A percentile compares a stretch with the other conserved stretches of the same genome.
Evolutionary conservation across 2,329 filamentous ascomycete genomes (phyloP).

Genomic region (Cyanodermella asteris): DNA sequence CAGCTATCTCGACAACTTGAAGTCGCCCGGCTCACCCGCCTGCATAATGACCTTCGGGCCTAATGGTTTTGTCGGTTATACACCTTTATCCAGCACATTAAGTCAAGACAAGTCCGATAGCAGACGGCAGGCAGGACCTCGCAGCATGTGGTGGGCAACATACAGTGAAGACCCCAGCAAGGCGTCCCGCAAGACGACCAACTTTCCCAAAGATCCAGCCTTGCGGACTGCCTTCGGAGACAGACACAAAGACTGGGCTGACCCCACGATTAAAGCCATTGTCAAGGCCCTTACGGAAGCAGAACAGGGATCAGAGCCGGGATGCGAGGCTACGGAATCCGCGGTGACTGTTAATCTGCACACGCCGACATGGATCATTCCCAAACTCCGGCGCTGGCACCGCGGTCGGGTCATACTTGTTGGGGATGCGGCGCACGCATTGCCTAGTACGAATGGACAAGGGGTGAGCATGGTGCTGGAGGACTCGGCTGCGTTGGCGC

Average conservation of each 20-base stretch:
- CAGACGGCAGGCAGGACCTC: constrained; percentile 11
- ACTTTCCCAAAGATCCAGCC: constrained; percentile 10
- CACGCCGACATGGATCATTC: constrained; percentile 28
- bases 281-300: constrained; percentile 4
- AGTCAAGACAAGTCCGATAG: constrained; percentile 11
- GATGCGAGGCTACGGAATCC: constrained; percentile 15
- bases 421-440: constrained; percentile 34
- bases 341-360: too few species aligned
- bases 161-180: constrained; percentile 4
- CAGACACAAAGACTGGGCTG: constrained; percentile 24
- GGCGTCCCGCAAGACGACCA: constrained; percentile 1
- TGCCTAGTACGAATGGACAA: constrained; percentile 33
- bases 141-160: constrained; percentile 25
- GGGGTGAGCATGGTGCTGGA: constrained; percentile 34
- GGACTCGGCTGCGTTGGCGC: constrained; percentile 26
- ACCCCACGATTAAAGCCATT: constrained; percentile 20
- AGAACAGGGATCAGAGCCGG: too few species aligned
- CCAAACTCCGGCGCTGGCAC: constrained; percentile 24
- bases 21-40: too few species aligned
- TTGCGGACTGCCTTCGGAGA: too few species aligned
- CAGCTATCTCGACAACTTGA: too few species aligned
- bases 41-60: constrained; percentile 20
- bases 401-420: constrained; percentile 24
- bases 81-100: constrained; percentile 10
- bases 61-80: constrained; percentile 30